These are phyloP conservation scores for Penicillium paneum DNA, from an alignment of 2,329 filamentous ascomycete species.

Conservation along the genomic window DNA sequence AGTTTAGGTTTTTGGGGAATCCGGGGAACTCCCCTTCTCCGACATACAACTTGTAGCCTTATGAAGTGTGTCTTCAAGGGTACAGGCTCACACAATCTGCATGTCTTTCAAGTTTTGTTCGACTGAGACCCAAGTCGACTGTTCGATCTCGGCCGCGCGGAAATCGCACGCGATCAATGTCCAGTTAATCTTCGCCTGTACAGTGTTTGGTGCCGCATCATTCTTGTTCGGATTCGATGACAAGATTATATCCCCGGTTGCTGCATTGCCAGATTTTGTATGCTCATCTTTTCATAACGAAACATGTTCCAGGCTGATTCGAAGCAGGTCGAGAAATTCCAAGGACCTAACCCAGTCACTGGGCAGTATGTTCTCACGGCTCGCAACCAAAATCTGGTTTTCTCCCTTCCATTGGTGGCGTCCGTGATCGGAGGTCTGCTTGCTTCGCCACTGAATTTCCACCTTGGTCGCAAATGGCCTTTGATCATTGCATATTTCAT, in stretches of 20 bases:
- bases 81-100: neutral
- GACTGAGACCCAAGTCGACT: slow-evolving; percentile 21
- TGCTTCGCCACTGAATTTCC: slow-evolving; percentile 34
- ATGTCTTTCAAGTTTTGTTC: slow-evolving; percentile 5
- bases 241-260: slow-evolving; percentile 33
- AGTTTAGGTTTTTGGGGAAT: slow-evolving; percentile 3
- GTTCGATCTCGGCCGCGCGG: neutral
- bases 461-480: slow-evolving; percentile 36
- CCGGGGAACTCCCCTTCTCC: neutral
- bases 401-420: slow-evolving; percentile 37
- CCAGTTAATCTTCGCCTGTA: slow-evolving; percentile 27
- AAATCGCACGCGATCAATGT: slow-evolving; percentile 22
- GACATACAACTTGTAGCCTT: neutral
- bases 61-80: neutral
- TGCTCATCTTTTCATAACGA: neutral
- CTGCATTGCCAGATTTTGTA: slow-evolving; percentile 29
- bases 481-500: slow-evolving; percentile 33
- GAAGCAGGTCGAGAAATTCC: slow-evolving; percentile 28
- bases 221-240: slow-evolving; percentile 36
- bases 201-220: slow-evolving; percentile 30
- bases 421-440: slow-evolving; percentile 33
- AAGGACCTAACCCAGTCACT: slow-evolving; percentile 27
- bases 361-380: slow-evolving; percentile 28
- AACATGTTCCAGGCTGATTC: neutral
- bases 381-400: slow-evolving; percentile 36